These are phyloP conservation scores for Russula ochroleuca DNA, from an alignment of 768 basidiomycete genomes.

Conservation along the genomic window DNA sequence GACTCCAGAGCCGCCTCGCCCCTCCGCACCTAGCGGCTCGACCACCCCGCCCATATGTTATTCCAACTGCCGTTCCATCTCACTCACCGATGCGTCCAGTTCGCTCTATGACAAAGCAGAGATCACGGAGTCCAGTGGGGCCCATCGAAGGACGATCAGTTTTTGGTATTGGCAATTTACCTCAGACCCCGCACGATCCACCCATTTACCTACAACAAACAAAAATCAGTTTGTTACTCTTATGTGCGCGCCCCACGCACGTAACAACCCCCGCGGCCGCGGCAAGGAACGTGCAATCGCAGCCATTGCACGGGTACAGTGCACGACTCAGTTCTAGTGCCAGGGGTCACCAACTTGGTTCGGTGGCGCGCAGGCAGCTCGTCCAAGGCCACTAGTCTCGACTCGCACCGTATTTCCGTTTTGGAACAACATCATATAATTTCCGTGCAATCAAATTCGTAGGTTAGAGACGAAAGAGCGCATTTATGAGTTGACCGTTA, in stretches of 20 bases:
- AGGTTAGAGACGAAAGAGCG: background rate
- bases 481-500: background rate
- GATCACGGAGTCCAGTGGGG: too few species aligned
- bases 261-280: background rate
- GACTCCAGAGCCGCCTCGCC: too few species aligned
- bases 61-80: too few species aligned
- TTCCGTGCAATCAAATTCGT: background rate
- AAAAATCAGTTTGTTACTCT: too few species aligned
- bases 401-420: background rate
- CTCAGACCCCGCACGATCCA: too few species aligned
- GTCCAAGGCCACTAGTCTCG: background rate
- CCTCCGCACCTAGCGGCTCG: too few species aligned
- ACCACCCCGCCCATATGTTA: too few species aligned
- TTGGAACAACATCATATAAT: background rate
- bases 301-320: background rate
- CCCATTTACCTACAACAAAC: too few species aligned
- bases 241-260: background rate
- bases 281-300: background rate
- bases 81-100: too few species aligned
- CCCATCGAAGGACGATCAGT: too few species aligned
- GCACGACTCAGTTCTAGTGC: background rate
- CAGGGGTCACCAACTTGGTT: background rate
- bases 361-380: background rate
- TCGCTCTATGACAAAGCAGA: too few species aligned
- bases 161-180: too few species aligned